These are phyloP conservation scores for Eimeria acervulina DNA, from an alignment of 169 alveolate genomes.

Conservation along the genomic window DNA sequence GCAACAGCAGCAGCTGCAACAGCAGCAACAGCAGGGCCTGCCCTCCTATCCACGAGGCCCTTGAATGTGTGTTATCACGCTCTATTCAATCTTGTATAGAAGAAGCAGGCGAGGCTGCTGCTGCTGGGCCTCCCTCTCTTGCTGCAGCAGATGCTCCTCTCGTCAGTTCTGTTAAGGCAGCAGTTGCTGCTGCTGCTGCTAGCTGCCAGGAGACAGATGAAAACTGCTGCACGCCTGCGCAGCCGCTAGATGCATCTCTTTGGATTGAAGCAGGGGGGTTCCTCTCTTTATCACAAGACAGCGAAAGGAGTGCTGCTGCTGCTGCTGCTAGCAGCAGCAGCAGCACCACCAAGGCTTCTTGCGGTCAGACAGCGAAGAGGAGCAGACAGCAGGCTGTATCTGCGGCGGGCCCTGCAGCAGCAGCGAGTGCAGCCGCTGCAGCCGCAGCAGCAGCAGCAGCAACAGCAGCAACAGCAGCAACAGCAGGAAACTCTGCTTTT, in stretches of 20 bases:
- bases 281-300: neutral
- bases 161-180: neutral
- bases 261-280: neutral
- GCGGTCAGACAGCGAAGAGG: neutral
- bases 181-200: constrained; percentile 62
- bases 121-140: neutral
- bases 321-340: constrained; percentile 21
- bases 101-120: neutral
- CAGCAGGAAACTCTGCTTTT: too few relatives aligned
- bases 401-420: too few relatives aligned
- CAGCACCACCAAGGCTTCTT: neutral
- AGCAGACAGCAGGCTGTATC: too few relatives aligned
- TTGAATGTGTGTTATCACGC: neutral
- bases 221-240: neutral
- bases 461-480: too few relatives aligned
- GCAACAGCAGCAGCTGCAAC: neutral
- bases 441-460: too few relatives aligned
- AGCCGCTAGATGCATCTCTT: neutral
- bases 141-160: neutral
- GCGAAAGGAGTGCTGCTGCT: neutral
- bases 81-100: neutral
- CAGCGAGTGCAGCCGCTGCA: too few relatives aligned
- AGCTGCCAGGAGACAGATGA: constrained; percentile 5
- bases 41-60: constrained; percentile 16
- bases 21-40: neutral